These are phyloP conservation scores for Cnidoscolus chayamansa DNA, from an alignment of 441 rosid species.

Conservation along the genomic window DNA sequence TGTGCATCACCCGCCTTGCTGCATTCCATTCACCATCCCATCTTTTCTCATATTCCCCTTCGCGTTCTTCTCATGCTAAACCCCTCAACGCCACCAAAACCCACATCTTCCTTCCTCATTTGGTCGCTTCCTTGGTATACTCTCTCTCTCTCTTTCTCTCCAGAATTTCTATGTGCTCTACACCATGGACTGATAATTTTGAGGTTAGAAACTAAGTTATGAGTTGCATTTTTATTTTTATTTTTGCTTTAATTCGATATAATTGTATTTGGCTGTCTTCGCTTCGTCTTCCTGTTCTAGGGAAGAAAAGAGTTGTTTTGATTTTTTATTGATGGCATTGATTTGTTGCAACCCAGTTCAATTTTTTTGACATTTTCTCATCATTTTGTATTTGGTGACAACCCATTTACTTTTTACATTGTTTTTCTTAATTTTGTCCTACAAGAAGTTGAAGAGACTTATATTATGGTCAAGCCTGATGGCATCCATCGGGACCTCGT, in stretches of 20 bases:
- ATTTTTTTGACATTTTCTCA: constrained; percentile 1
- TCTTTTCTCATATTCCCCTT: constrained; percentile 41
- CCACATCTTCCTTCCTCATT: constrained; percentile 73
- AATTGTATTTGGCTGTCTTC: not conserved
- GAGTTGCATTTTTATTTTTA: too few species aligned
- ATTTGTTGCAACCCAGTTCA: constrained; percentile 6
- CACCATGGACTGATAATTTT: constrained; percentile 2
- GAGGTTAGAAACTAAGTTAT: too few species aligned
- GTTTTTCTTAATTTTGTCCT: constrained; percentile 14
- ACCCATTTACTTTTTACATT: not conserved
- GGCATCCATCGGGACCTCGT: constrained; percentile 94
- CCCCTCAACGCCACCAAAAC: constrained; percentile 35
- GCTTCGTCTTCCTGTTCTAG: not conserved
- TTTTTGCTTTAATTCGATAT: not conserved
- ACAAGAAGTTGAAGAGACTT: constrained; percentile 77
- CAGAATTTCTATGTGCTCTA: not conserved
- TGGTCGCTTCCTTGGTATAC: constrained; percentile 74
- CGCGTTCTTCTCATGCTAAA: constrained; percentile 28
- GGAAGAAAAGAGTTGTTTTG: not conserved
- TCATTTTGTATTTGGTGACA: not conserved
- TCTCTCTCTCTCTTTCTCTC: not conserved
- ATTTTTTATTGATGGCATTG: not conserved
- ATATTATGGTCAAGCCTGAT: constrained; percentile 91
- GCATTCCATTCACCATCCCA: constrained; percentile 50
- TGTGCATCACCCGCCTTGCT: constrained; percentile 32